Conservation (phyloP, 164 flowering plant genomes). For the Liriodendron chinense region DNA sequence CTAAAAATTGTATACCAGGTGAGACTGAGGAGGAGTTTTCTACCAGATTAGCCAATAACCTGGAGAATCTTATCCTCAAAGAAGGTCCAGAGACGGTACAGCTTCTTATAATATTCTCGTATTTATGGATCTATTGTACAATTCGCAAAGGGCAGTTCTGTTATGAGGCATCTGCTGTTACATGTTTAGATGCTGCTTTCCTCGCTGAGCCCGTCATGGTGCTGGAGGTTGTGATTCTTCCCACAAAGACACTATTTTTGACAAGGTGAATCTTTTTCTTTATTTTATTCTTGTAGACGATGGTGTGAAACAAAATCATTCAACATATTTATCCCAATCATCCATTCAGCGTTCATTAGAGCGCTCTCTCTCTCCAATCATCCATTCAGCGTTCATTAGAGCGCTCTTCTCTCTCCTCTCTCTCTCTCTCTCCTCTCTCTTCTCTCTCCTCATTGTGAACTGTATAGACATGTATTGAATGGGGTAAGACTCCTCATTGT, state of each 20-base stretch:
- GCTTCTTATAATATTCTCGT: neutral
- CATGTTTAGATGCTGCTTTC: slow-evolving; percentile 88
- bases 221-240: slow-evolving; percentile 98
- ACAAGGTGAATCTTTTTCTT: slow-evolving; percentile 53
- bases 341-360: too few relatives aligned
- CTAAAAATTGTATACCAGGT: slow-evolving; percentile 38
- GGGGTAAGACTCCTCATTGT: too few relatives aligned
- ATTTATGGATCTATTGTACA: neutral
- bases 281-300: neutral
- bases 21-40: slow-evolving; percentile 95
- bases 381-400: too few relatives aligned
- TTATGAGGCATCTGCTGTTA: neutral
- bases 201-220: slow-evolving; percentile 99
- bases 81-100: slow-evolving; percentile 97
- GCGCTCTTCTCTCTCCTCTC: too few relatives aligned
- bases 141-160: neutral
- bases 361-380: too few relatives aligned
- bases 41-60: slow-evolving; percentile 81
- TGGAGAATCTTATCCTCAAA: slow-evolving; percentile 89
- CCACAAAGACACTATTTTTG: slow-evolving; percentile 94
- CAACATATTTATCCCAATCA: neutral
- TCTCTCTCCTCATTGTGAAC: too few relatives aligned
- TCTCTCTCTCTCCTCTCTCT: neutral
- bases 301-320: neutral
- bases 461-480: too few relatives aligned